Conservation (phyloP, 805 yeast genomes). For the Blastobotrys parvus region DNA sequence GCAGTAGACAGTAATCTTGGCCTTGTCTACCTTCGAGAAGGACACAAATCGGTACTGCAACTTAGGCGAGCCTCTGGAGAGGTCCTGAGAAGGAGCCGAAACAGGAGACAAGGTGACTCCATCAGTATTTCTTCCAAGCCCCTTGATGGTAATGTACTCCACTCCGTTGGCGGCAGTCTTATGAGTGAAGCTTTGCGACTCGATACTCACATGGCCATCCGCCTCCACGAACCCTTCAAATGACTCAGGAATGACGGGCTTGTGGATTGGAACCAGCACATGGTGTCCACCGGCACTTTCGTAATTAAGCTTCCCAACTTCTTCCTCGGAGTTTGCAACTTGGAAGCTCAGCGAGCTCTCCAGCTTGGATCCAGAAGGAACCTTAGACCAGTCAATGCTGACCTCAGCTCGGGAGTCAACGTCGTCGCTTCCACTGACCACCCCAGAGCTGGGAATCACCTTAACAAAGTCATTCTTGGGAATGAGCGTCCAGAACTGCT, state of each 20-base stretch:
- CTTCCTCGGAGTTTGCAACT: slow-evolving; percentile 1
- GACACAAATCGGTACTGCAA: slow-evolving; percentile 8
- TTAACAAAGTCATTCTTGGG: slow-evolving; percentile 7
- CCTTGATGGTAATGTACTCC: slow-evolving; percentile 6
- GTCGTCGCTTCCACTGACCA: slow-evolving; percentile 5
- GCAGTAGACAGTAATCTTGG: slow-evolving; percentile 14
- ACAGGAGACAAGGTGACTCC: slow-evolving; percentile 14
- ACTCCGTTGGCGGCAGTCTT: slow-evolving; percentile 1
- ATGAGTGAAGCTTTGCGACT: slow-evolving; percentile 9
- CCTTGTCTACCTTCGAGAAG: slow-evolving; percentile 10
- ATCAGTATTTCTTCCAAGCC: slow-evolving; percentile 9
- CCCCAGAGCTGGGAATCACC: slow-evolving; percentile 8
- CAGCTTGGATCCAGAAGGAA: slow-evolving; percentile 4
- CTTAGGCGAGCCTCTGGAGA: slow-evolving; percentile 3
- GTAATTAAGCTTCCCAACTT: neutral
- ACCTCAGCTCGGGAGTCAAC: slow-evolving; percentile 6
- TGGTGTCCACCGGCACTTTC: neutral
- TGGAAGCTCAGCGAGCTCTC: neutral
- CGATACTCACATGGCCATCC: slow-evolving; percentile 13
- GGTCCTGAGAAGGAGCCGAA: slow-evolving; percentile 2
- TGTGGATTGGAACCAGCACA: slow-evolving; percentile 6
- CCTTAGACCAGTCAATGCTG: slow-evolving; percentile 7
- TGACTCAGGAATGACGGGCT: slow-evolving; percentile 2
- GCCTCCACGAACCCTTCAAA: slow-evolving; percentile 13
- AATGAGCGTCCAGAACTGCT: slow-evolving; percentile 5